These are phyloP conservation scores for Pyrus bretschneideri DNA, from an alignment of 306 rosid genomes.

Conservation along the genomic window DNA sequence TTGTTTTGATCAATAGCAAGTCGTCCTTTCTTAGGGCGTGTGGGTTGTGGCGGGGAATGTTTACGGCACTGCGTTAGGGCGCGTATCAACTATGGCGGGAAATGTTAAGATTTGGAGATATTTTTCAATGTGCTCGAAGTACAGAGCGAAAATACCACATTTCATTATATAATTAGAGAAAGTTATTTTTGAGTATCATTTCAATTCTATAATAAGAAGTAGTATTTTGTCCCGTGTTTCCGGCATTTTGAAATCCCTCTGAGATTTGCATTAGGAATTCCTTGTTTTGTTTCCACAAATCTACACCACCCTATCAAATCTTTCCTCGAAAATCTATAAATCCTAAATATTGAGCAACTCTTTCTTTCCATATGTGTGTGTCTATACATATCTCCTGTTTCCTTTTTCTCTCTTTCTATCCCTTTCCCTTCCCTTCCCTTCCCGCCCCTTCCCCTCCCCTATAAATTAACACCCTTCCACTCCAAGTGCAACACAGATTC, in stretches of 20 bases:
- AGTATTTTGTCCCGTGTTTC: rapidly evolving
- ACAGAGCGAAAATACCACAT: rapidly evolving
- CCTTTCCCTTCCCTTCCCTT: neutral
- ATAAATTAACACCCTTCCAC: neutral
- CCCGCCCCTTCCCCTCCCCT: neutral
- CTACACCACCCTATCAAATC: neutral
- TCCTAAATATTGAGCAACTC: neutral
- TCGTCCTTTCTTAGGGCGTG: neutral
- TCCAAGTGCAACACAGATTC: neutral
- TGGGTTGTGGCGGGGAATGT: neutral
- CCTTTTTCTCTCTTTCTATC: neutral
- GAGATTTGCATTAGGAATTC: neutral
- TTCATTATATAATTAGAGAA: no score
- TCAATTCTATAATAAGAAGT: no score
- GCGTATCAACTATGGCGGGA: neutral
- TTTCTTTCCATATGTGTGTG: neutral
- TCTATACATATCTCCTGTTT: neutral
- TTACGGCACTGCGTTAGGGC: neutral
- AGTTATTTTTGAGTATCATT: no score
- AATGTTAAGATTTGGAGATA: no score
- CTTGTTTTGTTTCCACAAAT: neutral
- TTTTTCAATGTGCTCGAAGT: rapidly evolving
- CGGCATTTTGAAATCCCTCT: no score
- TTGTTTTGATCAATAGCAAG: no score
- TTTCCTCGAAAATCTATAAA: neutral